Conservation (phyloP, 371 early-diverging fungal species). For the Dipsacomyces acuminosporus region DNA sequence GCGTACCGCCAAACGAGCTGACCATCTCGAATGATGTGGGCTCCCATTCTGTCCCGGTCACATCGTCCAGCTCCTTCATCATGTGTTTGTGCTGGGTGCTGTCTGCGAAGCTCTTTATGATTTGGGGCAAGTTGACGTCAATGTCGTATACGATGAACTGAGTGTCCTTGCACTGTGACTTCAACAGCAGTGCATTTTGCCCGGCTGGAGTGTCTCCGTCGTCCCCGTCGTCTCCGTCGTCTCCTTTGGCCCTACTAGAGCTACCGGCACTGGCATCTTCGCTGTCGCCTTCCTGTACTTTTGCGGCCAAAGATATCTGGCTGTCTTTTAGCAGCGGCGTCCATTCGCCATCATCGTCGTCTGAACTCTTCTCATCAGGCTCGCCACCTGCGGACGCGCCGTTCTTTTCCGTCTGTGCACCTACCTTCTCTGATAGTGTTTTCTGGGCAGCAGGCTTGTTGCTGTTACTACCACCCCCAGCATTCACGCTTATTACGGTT, state of each 20-base stretch:
- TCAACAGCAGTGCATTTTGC: neutral
- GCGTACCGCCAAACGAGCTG: slow-evolving; percentile 19
- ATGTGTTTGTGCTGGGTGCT: slow-evolving; percentile 10
- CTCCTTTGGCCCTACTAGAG: neutral
- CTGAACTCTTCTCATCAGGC: neutral
- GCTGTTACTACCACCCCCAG: too few species aligned
- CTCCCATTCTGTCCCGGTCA: slow-evolving; percentile 19
- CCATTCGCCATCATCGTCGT: slow-evolving; percentile 16
- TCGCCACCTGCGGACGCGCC: too few species aligned
- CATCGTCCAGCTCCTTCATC: slow-evolving; percentile 5
- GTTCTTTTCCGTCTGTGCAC: neutral
- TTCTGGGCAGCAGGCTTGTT: too few species aligned
- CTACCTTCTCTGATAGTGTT: too few species aligned
- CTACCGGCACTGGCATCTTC: too few species aligned
- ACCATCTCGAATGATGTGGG: slow-evolving; percentile 28
- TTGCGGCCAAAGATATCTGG: neutral
- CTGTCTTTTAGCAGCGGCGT: slow-evolving; percentile 12
- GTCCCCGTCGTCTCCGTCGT: neutral
- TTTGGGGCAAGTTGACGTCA: slow-evolving; percentile 12
- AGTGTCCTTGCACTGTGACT: neutral
- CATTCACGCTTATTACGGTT: slow-evolving; percentile 21
- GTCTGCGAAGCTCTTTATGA: slow-evolving; percentile 14
- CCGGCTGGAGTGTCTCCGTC: too few species aligned
- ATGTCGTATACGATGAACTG: slow-evolving; percentile 19
- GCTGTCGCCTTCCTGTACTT: neutral